Conservation (phyloP, 2,329 filamentous ascomycete genomes). For the Ophiostoma sp. region DNA sequence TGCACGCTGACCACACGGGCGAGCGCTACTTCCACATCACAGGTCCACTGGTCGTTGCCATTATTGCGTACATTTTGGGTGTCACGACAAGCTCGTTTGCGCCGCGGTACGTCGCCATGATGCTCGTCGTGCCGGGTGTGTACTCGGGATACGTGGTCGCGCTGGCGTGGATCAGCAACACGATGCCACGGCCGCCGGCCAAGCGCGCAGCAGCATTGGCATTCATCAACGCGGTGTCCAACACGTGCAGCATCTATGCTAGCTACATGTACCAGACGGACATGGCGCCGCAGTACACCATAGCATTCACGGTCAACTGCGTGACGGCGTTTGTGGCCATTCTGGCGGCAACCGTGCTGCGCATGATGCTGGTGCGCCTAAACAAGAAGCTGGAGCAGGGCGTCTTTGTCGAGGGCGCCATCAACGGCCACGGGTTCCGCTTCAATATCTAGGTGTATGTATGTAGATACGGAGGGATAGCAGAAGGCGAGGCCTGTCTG, state of each 20-base stretch:
- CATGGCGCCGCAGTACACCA: constrained; percentile 41
- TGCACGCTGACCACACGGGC: constrained; percentile 65
- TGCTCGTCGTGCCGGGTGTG: constrained; percentile 53
- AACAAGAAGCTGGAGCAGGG: constrained; percentile 67
- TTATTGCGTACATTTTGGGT: constrained; percentile 62
- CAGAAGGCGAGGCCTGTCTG: neutral
- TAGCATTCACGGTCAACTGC: constrained; percentile 65
- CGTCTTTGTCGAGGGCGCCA: constrained; percentile 50
- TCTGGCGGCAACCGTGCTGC: constrained; percentile 55
- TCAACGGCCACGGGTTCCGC: constrained; percentile 60
- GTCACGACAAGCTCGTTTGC: constrained; percentile 56
- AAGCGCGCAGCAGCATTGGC: constrained; percentile 67
- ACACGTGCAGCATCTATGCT: constrained; percentile 63
- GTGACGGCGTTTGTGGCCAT: constrained; percentile 60
- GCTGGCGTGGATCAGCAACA: constrained; percentile 70
- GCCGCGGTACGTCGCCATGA: constrained; percentile 64
- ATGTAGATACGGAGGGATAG: neutral
- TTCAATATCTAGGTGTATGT: constrained; percentile 47
- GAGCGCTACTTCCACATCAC: constrained; percentile 66
- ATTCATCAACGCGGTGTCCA: constrained; percentile 69
- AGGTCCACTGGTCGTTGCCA: constrained; percentile 55
- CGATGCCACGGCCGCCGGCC: constrained; percentile 67
- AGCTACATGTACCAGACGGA: constrained; percentile 45
- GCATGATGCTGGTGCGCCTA: constrained; percentile 57
- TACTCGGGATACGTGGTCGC: constrained; percentile 64